phyloP scores from a whole-genome alignment of 495 filamentous ascomycete species.

The Podospora comata region DNA sequence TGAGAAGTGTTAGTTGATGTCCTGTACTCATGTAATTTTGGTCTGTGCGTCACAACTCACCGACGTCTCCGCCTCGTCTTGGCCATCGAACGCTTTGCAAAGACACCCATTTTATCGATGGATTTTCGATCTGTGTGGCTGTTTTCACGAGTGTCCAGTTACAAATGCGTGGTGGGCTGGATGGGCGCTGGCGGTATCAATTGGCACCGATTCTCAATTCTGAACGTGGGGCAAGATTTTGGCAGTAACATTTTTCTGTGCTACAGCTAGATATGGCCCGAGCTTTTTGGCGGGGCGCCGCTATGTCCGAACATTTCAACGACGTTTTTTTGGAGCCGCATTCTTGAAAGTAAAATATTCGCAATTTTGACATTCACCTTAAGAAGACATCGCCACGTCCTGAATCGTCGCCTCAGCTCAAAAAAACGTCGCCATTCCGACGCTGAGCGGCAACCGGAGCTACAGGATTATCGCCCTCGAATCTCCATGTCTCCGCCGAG shows the following conservation, averaged over 20 bases:
- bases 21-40: not conserved
- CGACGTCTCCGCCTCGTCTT: constrained; percentile 60
- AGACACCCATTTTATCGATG: constrained; percentile 45
- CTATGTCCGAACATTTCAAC: not conserved
- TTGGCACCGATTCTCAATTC: not conserved
- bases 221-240: not conserved
- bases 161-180: not conserved
- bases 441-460: constrained; percentile 21
- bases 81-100: constrained; percentile 52
- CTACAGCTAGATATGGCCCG: not conserved
- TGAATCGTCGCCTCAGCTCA: not conserved
- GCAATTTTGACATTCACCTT: constrained; percentile 1
- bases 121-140: not conserved
- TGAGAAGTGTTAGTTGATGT: constrained; percentile 11
- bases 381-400: not conserved
- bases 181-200: not conserved
- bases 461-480: constrained; percentile 37
- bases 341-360: not conserved
- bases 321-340: not conserved
- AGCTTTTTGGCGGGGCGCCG: not conserved
- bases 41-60: constrained; percentile 21
- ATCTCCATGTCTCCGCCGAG: constrained; percentile 35
- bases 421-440: constrained; percentile 16
- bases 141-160: not conserved
- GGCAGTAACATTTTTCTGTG: not conserved